Evolutionary conservation across 2,329 filamentous ascomycete genomes (phyloP), one percentile per base, ranked within the genome.

Genomic region (Pseudogymnoascus sp.): DNA sequence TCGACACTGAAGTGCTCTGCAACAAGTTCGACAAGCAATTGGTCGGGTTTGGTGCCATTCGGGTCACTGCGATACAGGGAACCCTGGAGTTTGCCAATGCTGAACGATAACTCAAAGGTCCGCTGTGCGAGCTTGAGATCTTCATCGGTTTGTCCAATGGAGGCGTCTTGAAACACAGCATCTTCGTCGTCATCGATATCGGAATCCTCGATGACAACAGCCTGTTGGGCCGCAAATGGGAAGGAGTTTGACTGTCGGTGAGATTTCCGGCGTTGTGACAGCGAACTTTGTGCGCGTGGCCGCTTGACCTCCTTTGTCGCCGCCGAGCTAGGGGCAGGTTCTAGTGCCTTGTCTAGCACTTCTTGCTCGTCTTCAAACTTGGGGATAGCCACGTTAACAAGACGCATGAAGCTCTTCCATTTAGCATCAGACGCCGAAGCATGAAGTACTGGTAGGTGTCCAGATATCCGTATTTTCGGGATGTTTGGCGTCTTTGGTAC

Each of bases 81-180:
- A 2, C 94, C 94, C 74, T 95, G 92, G 50, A 99, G 81, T 63
- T 89, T 91, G 69, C 96, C 94, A 35, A 99, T 94, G 7, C 90
- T 91, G 73, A 99, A 99, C 66, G 92, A 95, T 76, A 99, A 90
- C 72, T 99, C 91, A 67, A 99, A 97, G 65, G 88, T 93, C 47
- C 90, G 88, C 68, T 97, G 92, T 68, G 95, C 90, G 54, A 94
- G 78, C 69, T 89, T 90, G 25, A 89, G 77, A 35, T 85, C 79
- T 54, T 84, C 78, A 14, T 77, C 78, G 6, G 75, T 74, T 39
- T 58, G 32, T 6, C 81, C 81, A 62, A 88, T 82, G 18, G 80
- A 77, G 2, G 87, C 82, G 63, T 92, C 85, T 68, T 90, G 82
- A 62, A 88, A 89, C 32, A 80, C 76, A 34, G 86, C 83, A 1